A percentile compares a stretch with the other conserved stretches of the same genome.
These are phyloP conservation scores for rapeseed (Brassica napus) DNA, from an alignment of 345 rosid genomes.

Conservation along the genomic window Da-Ae NC_063445.1:4734501-4735000, in stretches of 20 bases:
- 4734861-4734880: not conserved
- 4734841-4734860: too few relatives aligned
- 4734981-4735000: slow-evolving; percentile 41
- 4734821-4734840: slow-evolving; percentile 50
- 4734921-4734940: not conserved
- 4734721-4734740: not conserved
- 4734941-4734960: not conserved
- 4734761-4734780: too few relatives aligned
- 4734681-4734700: slow-evolving; percentile 83
- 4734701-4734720: slow-evolving; percentile 91
- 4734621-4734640: slow-evolving; percentile 90
- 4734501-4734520: not conserved
- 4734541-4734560: slow-evolving; percentile 84
- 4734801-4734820: slow-evolving; percentile 60
- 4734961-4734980: not conserved
- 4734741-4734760: too few relatives aligned
- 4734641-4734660: slow-evolving; percentile 64
- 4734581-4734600: slow-evolving; percentile 90
- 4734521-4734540: slow-evolving; percentile 43
- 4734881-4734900: not conserved
- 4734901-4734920: not conserved
- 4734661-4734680: slow-evolving; percentile 80
- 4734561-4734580: slow-evolving; percentile 86
- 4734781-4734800: slow-evolving; percentile 29
- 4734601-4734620: slow-evolving; percentile 91